phyloP scores from a whole-genome alignment of 2,329 filamentous ascomycete species.

The Aspergillus unguis region DNA sequence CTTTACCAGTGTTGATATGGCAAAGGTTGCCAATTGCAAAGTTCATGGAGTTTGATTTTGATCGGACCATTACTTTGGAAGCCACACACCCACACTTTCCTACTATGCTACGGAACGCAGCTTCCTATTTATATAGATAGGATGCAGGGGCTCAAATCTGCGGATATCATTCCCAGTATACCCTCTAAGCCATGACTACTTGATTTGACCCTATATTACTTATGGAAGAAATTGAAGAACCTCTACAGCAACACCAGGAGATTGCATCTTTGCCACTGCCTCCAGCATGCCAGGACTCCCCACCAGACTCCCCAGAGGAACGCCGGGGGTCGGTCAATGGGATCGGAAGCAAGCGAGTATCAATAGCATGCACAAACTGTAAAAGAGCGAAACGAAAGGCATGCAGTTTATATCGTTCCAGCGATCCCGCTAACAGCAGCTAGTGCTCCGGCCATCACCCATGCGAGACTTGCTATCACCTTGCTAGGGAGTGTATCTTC shows the following conservation, averaged over 20 bases:
- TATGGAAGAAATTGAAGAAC: conserved; percentile 7
- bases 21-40: no score
- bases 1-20: no score
- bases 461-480: conserved; percentile 37
- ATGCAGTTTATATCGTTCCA: neutral
- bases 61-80: no score
- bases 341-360: conserved; percentile 35
- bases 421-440: neutral
- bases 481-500: conserved; percentile 47
- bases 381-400: conserved; percentile 43
- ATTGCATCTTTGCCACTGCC: conserved; percentile 22
- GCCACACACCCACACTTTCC: no score
- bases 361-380: conserved; percentile 39
- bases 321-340: conserved; percentile 8
- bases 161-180: no score
- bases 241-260: conserved; percentile 20
- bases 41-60: no score
- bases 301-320: conserved; percentile 12
- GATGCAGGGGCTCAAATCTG: no score
- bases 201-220: no score
- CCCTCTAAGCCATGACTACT: no score
- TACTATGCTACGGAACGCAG: no score
- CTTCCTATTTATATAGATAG: no score
- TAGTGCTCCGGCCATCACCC: conserved; percentile 39
- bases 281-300: conserved; percentile 7